Percentiles rank a stretch among this genome's conserved stretches.
These are phyloP conservation scores for Talaromyces ruber DNA, from an alignment of 495 filamentous ascomycete genomes.

Conservation along the genomic window DNA sequence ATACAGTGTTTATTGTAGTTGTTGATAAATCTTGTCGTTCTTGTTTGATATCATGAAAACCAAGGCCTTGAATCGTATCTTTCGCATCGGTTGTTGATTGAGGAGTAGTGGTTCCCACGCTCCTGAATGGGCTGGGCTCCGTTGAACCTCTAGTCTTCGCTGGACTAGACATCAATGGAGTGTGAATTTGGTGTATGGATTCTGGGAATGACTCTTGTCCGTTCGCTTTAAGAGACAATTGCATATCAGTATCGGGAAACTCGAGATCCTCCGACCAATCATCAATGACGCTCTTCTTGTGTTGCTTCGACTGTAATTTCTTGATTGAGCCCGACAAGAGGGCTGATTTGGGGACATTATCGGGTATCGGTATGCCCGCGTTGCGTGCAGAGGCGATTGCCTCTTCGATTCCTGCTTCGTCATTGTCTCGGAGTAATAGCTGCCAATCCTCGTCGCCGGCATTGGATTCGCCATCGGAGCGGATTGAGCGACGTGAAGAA, in stretches of 20 bases:
- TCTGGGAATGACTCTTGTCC: slow-evolving; percentile 58
- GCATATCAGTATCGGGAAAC: slow-evolving; percentile 52
- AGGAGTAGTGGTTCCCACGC: slow-evolving; percentile 18
- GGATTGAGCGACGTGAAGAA: slow-evolving; percentile 68
- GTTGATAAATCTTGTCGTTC: slow-evolving; percentile 59
- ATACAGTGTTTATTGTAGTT: slow-evolving; percentile 55
- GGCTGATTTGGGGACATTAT: slow-evolving; percentile 86
- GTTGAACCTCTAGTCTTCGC: slow-evolving; percentile 23
- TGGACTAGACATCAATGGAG: slow-evolving; percentile 28
- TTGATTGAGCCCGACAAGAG: slow-evolving; percentile 92
- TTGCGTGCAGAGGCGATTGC: slow-evolving; percentile 79
- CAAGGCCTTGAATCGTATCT: slow-evolving; percentile 24
- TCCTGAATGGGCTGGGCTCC: slow-evolving; percentile 13
- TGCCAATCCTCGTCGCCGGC: slow-evolving; percentile 78
- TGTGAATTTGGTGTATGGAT: slow-evolving; percentile 53
- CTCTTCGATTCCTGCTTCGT: slow-evolving; percentile 69
- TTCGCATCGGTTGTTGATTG: slow-evolving; percentile 9
- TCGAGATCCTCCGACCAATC: slow-evolving; percentile 93
- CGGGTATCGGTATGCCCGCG: slow-evolving; percentile 86
- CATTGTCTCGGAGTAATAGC: slow-evolving; percentile 65
- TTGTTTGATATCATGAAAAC: slow-evolving; percentile 43
- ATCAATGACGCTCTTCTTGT: slow-evolving; percentile 66
- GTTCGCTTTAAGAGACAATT: slow-evolving; percentile 54
- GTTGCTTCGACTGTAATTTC: slow-evolving; percentile 72
- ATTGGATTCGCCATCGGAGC: slow-evolving; percentile 70